Evolutionary conservation across 2,329 filamentous ascomycete genomes (phyloP), one percentile per base, ranked within the genome.

Genomic region (Trichophyton rubrum): DNA sequence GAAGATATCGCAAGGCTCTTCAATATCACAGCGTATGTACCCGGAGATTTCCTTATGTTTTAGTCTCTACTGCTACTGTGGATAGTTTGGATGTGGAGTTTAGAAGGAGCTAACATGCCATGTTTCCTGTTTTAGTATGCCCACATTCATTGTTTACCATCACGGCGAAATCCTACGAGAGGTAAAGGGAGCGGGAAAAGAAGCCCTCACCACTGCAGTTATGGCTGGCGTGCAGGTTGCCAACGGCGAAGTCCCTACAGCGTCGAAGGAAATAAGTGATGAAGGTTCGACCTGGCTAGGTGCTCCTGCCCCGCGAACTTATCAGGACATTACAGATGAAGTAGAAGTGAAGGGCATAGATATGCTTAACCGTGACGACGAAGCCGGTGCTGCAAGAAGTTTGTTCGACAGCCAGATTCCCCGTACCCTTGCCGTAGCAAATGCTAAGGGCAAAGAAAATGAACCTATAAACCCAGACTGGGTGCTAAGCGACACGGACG

Each of bases 401-500:
- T 78, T 97, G 17, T 90, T 97, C 70, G 84, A 86, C n/a, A 66
- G 68, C 3, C 75, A 78, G 61, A 84, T 86, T 73, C 91, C 91
- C 4, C 83, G 80, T 59, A 79, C 80, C 0, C 73, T 91, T 60
- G 70, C 65, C n/a, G 65, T 53, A 22, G 33, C 55, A 13, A 60
- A 58, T 3, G 62, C 63, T 27, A 74, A 74, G 64, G 74, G 70
- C 60, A 80, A 80, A 65, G 75, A 72, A 56, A 83, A 84, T 68
- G 80, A 76, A 60, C 75, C 77, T 38, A 72, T 72, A 24, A 72
- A 77, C 30, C 84, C 83, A 70, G 92, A 99, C 74, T 97, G 89
- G 86, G 85, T 97, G 22, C 89, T 96, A 79, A 96, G 90, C 73
- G 92, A 96, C 70, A 95, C 92, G 40, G 93, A 99, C 71, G 91